Base-by-base conservation (phyloP, 2,329 filamentous ascomycete species). In the Clathrospora elynae region DNA sequence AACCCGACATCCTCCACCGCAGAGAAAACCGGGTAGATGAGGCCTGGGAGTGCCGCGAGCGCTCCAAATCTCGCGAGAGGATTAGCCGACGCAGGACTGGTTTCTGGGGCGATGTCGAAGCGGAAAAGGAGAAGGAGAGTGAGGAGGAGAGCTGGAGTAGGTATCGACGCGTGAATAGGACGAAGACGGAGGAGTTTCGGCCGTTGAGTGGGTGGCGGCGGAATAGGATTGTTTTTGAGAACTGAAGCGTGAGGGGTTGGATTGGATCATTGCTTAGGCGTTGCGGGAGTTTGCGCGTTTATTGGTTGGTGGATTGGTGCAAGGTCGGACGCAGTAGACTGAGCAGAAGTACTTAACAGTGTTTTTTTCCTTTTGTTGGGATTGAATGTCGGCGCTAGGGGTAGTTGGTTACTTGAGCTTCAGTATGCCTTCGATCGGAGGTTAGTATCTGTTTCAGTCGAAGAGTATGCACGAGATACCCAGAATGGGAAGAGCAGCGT, bases 181-280 rank as follows among this genome's bases (percentile, higher is more conserved):
- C 53, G 35, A 55, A 53, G 54, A 66, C 54, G 12, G 59, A 64
- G 46, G 64, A 67, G 46, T 55, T 57, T 50, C 61, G 50, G 39
- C 66, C 66, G 12, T 43, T 68, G 51, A 55, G 39, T 46, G 59
- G 59, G 10, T 59, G 52, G 46, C 39, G 52, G 29, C 47, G 55
- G 30, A 35, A 32, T 29, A 42, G 18, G 25, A 24, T 57, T 19
- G 14, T 46, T 13, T 34, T 25, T 29, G 36, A 29, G 14, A 20
- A 32, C 24, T 41, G 35, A 35, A 10, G 20, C 10, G 20, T 6
- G 20, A 6, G 10, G 20, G 20, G 20, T n/a, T n/a, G n/a, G n/a
- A n/a, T n/a, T n/a, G n/a, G n/a, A n/a, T n/a, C n/a, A n/a, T n/a
- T n/a, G n/a, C n/a, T n/a, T n/a, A n/a, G n/a, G n/a, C n/a, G n/a